Conservation (phyloP, 2,329 filamentous ascomycete species). For the Zasmidium angulare region DNA sequence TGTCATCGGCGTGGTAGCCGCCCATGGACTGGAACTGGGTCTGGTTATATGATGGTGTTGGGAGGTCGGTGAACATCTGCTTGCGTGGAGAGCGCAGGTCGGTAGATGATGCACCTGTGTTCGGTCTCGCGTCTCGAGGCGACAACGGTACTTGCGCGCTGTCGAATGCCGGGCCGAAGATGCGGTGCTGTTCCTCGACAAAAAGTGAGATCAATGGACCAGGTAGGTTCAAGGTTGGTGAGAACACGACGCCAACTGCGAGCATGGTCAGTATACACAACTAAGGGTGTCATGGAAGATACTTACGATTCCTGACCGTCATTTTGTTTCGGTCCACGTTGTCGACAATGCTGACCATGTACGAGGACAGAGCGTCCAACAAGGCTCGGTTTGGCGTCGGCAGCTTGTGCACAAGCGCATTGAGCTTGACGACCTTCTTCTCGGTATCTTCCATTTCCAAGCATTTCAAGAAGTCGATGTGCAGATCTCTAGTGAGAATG, state of each 20-base stretch:
- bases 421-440: slow-evolving; percentile 76
- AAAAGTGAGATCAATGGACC: slow-evolving; percentile 93
- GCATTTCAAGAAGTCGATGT: slow-evolving; percentile 75
- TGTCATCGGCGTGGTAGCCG: slow-evolving; percentile 20
- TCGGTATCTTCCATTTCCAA: slow-evolving; percentile 69
- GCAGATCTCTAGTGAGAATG: slow-evolving; percentile 85
- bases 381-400: slow-evolving; percentile 79
- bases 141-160: slow-evolving; percentile 43
- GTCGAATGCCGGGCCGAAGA: slow-evolving; percentile 74
- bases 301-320: slow-evolving; percentile 78
- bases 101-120: slow-evolving; percentile 37
- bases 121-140: slow-evolving; percentile 6
- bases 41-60: slow-evolving; percentile 63
- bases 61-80: slow-evolving; percentile 67
- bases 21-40: slow-evolving; percentile 39
- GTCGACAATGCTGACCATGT: slow-evolving; percentile 88
- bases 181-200: slow-evolving; percentile 81
- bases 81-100: slow-evolving; percentile 64
- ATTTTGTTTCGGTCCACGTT: slow-evolving; percentile 93
- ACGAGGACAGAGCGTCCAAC: slow-evolving; percentile 80
- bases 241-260: slow-evolving; percentile 89
- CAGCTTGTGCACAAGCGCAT: slow-evolving; percentile 74
- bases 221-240: slow-evolving; percentile 93
- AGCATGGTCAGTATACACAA: neutral
- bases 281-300: neutral